These are phyloP conservation scores for Beauveria caledonica DNA, from an alignment of 2,329 filamentous ascomycete genomes.

Conservation along the genomic window DNA sequence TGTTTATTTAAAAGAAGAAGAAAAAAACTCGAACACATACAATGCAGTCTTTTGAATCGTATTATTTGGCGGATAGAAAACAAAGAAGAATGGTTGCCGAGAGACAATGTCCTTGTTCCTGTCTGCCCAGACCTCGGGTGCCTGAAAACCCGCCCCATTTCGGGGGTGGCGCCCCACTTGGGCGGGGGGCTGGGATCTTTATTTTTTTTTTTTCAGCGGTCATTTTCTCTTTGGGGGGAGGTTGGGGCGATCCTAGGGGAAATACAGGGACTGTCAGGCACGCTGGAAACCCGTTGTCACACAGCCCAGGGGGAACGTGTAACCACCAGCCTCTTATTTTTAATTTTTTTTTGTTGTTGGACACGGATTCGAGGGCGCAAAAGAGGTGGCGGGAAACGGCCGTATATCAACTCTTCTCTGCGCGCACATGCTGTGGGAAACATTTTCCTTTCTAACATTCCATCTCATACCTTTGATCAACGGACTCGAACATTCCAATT, in stretches of 20 bases:
- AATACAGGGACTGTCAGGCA: not conserved
- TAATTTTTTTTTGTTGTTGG: not conserved
- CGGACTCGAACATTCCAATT: not conserved
- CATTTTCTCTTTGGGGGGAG: not conserved
- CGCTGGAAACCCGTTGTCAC: too few species aligned
- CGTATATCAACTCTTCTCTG: conserved; percentile 1
- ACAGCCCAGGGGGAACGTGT: not conserved
- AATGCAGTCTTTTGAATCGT: too few species aligned
- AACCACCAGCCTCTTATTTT: not conserved
- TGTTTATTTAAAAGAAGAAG: too few species aligned
- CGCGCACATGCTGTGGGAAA: not conserved
- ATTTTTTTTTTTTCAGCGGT: not conserved
- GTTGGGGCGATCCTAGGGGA: not conserved
- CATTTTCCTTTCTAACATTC: not conserved
- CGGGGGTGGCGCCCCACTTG: not conserved
- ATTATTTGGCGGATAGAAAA: too few species aligned
- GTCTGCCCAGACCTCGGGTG: too few species aligned
- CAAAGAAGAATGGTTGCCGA: too few species aligned
- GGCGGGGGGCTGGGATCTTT: not conserved
- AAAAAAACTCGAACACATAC: too few species aligned
- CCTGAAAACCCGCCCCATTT: too few species aligned
- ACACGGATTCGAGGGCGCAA: not conserved
- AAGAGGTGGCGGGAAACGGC: conserved; percentile 11
- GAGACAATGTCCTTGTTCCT: too few species aligned
- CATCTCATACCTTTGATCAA: not conserved